Base-by-base conservation (phyloP, 805 yeast genomes). In the Starmera caribaea region DNA sequence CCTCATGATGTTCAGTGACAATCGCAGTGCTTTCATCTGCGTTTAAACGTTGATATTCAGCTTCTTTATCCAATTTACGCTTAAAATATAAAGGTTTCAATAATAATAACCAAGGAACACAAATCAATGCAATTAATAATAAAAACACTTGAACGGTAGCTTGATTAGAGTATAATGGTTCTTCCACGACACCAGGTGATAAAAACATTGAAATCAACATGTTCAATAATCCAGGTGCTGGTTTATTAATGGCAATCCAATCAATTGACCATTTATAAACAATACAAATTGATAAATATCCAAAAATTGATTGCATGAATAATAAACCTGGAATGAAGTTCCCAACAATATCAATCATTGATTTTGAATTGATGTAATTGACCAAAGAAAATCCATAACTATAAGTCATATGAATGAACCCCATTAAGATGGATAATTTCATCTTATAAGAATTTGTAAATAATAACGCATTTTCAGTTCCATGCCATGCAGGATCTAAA, bases 291-390 rank as follows among this genome's bases (percentile, higher is more conserved):
- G 95, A 76, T 45, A 92, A 69, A 59, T 92, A 92, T 30, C 98
- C 98, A 57, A 92, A 92, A 37, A 92, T 90, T 41, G 95, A 81
- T 62, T 89, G 96, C 96, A 92, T 87, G 64, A 92, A 92, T 39
- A 92, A 68, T 43, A 92, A 68, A 34, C 97, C 96, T 3, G 98
- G 98, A 41, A 90, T 71, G 56, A 92, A 92, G 63, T 90, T 92
- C 46, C 97, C 98, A 53, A 85, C 63, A 32, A 92, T 78, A 58
- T 92, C 97, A 48, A 92, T 78, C 36, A 62, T 58, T 30, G 88
- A 80, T 34, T 79, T 66, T 68, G 79, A 86, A 57, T 73, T 74
- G 29, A 74, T 48, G 51, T 81, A 79, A 60, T 92, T 92, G 42
- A 85, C 89, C 50, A 85, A 71, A 16, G 97, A 87, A 55, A 89